A percentile compares a stretch with the other conserved stretches of the same genome.
Evolutionary conservation across 2,329 filamentous ascomycete species (phyloP).

Genomic region (Chrysoporthe cubensis): DNA sequence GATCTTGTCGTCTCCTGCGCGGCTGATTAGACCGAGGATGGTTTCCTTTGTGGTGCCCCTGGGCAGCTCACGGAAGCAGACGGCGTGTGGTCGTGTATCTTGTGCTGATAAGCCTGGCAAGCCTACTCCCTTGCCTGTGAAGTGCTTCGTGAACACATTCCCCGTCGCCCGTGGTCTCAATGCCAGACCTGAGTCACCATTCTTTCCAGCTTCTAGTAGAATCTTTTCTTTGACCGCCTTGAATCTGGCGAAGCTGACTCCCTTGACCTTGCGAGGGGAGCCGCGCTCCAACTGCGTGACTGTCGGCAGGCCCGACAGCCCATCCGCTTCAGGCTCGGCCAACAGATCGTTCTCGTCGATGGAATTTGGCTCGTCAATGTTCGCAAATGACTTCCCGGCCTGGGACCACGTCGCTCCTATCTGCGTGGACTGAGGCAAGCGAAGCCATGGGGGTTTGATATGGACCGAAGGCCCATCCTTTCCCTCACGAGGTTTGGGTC

Average conservation of each 20-base stretch:
- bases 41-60: not conserved
- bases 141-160: not conserved
- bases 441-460: not conserved
- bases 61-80: not conserved
- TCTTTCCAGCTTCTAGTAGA: not conserved
- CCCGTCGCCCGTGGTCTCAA: not conserved
- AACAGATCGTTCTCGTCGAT: not conserved
- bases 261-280: not conserved
- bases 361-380: not conserved
- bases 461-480: not conserved
- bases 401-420: not conserved
- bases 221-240: not conserved
- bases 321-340: not conserved
- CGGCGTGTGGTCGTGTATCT: not conserved
- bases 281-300: not conserved
- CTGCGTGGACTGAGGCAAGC: not conserved
- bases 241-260: not conserved
- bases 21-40: not conserved
- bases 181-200: too few relatives aligned
- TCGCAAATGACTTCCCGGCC: not conserved
- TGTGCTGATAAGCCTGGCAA: not conserved
- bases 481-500: not conserved
- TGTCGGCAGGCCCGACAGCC: not conserved
- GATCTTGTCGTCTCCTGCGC: not conserved
- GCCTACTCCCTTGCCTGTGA: not conserved